Evolutionary conservation across 805 yeast genomes (phyloP).

Genomic region (Candida tibetensis): DNA sequence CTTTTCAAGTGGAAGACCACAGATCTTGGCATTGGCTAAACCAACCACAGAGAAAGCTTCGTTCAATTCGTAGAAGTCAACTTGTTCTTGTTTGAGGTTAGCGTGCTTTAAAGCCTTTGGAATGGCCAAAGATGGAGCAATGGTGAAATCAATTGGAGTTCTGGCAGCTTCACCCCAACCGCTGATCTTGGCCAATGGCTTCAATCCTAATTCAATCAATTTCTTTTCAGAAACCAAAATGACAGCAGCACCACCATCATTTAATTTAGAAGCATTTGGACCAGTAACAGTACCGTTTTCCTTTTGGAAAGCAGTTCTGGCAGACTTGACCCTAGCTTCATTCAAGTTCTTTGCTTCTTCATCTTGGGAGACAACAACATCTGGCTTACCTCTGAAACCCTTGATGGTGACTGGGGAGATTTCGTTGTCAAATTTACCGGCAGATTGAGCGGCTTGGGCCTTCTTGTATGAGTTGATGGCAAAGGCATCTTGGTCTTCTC

Average conservation of each 20-base stretch:
- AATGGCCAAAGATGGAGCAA: constrained; percentile 91
- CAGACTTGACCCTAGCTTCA: constrained; percentile 70
- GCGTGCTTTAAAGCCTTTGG: constrained; percentile 96
- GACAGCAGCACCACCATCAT: constrained; percentile 98
- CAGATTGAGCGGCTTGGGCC: constrained; percentile 76
- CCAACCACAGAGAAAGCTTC: constrained; percentile 99
- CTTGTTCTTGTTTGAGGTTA: constrained; percentile 55
- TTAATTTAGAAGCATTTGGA: constrained; percentile 92
- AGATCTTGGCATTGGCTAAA: constrained; percentile 75
- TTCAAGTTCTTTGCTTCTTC: constrained; percentile 82
- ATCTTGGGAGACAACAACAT: constrained; percentile 64
- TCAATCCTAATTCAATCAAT: constrained; percentile 79
- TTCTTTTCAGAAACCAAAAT: constrained; percentile 81
- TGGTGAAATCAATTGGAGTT: constrained; percentile 91
- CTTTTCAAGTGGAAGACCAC: constrained; percentile 60
- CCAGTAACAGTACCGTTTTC: constrained; percentile 97
- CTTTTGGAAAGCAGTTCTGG: constrained; percentile 92
- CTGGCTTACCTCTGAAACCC: constrained; percentile 89
- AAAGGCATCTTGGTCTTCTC: constrained; percentile 87
- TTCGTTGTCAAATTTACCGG: constrained; percentile 79
- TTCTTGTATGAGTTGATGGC: constrained; percentile 83
- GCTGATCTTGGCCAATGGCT: constrained; percentile 81
- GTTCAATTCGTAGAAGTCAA: constrained; percentile 92
- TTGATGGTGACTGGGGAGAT: constrained; percentile 85
- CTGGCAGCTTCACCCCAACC: constrained; percentile 99